Percentiles rank a stretch among this genome's conserved stretches.
These are phyloP conservation scores for Angomonas ambiguus DNA, from an alignment of 208 protist species.

Conservation along the genomic window DNA sequence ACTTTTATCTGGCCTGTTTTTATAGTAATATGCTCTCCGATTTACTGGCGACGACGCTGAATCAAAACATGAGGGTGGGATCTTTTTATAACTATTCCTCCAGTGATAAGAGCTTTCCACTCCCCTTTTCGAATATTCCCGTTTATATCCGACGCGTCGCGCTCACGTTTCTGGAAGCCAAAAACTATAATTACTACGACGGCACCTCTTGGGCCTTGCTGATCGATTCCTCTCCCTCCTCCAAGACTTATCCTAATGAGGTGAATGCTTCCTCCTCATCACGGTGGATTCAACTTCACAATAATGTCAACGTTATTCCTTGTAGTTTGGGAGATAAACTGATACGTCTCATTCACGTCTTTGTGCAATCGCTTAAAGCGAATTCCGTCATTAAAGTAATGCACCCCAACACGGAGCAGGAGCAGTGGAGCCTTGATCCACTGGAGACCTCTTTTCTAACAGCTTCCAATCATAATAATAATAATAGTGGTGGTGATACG, in stretches of 20 bases:
- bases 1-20: not conserved
- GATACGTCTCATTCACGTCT: too few species aligned
- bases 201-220: too few species aligned
- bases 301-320: too few species aligned
- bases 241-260: too few species aligned
- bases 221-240: too few species aligned
- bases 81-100: not conserved
- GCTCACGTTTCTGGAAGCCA: conserved; percentile 58
- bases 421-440: not conserved
- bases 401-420: too few species aligned
- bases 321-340: too few species aligned
- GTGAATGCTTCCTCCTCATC: too few species aligned
- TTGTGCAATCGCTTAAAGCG: too few species aligned
- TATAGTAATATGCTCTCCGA: not conserved
- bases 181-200: conserved; percentile 2
- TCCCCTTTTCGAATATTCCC: conserved; percentile 58
- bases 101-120: not conserved
- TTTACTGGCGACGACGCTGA: not conserved
- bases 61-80: not conserved
- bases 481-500: too few species aligned
- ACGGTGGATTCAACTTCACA: too few species aligned
- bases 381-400: too few species aligned
- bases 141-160: conserved; percentile 51
- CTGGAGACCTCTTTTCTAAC: not conserved
- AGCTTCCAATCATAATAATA: not conserved